Evolutionary conservation across 2,329 filamentous ascomycete genomes (phyloP).

Genomic region (Lasiodiplodia theobromae): DNA sequence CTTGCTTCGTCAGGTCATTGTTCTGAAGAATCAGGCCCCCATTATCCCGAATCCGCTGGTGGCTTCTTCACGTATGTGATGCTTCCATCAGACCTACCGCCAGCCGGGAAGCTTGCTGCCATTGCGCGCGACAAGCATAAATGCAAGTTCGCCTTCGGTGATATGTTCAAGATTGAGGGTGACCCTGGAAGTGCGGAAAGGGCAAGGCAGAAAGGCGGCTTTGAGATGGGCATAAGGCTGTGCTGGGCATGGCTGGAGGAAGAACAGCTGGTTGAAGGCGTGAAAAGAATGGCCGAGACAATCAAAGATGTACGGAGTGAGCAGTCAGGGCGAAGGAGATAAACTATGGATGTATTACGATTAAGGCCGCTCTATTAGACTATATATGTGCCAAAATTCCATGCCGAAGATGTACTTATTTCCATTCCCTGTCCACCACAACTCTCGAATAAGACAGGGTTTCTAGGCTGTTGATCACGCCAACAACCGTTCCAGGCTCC

Average conservation of each 20-base stretch:
- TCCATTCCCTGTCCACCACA: not conserved
- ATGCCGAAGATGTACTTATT: not conserved
- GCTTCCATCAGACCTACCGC: conserved; percentile 62
- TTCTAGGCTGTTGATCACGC: not conserved
- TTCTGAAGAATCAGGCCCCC: conserved; percentile 41
- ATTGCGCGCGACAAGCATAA: conserved; percentile 68
- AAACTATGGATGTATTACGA: not conserved
- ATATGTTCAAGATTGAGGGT: conserved; percentile 67
- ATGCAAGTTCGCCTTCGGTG: conserved; percentile 71
- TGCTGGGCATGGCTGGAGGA: conserved; percentile 76
- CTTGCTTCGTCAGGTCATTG: conserved; percentile 34
- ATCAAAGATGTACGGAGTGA: conserved; percentile 13
- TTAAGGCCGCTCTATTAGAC: not conserved
- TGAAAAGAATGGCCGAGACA: conserved; percentile 43
- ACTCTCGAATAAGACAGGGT: not conserved
- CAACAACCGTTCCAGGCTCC: conserved; percentile 37
- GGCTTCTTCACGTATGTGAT: conserved; percentile 86
- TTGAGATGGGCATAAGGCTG: conserved; percentile 67
- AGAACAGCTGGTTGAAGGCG: conserved; percentile 70
- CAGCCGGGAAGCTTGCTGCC: conserved; percentile 63
- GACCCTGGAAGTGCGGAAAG: conserved; percentile 43
- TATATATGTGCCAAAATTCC: not conserved
- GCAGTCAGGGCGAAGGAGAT: not conserved
- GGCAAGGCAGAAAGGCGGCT: conserved; percentile 52
- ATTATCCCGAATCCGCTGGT: conserved; percentile 64